Conservation (phyloP, 1,284 basidiomycete species). For the Golubevia sp. region DNA sequence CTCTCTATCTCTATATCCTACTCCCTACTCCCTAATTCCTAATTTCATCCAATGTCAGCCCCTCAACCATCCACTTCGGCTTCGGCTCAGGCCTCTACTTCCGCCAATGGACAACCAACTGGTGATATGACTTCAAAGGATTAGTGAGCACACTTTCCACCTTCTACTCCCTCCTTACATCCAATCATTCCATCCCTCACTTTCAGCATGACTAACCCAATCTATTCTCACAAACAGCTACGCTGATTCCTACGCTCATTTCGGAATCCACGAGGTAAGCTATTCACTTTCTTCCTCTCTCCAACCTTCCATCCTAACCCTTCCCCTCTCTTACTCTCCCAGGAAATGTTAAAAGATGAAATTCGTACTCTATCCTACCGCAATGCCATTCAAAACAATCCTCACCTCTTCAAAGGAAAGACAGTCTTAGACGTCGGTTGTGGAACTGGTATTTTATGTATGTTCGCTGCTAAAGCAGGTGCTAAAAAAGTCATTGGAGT, state of each 20-base stretch:
- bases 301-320: background rate
- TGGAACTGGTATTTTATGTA: conserved; percentile 96
- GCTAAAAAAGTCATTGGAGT: conserved; percentile 84
- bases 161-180: background rate
- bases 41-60: too few species aligned
- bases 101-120: conserved; percentile 14
- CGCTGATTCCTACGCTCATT: conserved; percentile 60
- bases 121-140: conserved; percentile 51
- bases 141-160: conserved; percentile 19
- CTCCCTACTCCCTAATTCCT: too few species aligned
- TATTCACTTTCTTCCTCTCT: too few species aligned
- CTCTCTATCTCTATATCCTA: too few species aligned
- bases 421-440: conserved; percentile 94
- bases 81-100: conserved; percentile 25
- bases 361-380: conserved; percentile 96
- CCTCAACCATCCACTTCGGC: conserved; percentile 7
- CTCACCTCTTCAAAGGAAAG: conserved; percentile 81
- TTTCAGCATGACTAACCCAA: too few species aligned
- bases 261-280: conserved; percentile 53
- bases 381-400: conserved; percentile 90
- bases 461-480: conserved; percentile 98
- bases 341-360: conserved; percentile 98
- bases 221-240: conserved; percentile 19
- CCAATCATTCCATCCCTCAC: too few species aligned
- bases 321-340: background rate